Conservation (phyloP, 192 early-diverging fungal genomes). For the Gamsiella multidivaricata region DNA sequence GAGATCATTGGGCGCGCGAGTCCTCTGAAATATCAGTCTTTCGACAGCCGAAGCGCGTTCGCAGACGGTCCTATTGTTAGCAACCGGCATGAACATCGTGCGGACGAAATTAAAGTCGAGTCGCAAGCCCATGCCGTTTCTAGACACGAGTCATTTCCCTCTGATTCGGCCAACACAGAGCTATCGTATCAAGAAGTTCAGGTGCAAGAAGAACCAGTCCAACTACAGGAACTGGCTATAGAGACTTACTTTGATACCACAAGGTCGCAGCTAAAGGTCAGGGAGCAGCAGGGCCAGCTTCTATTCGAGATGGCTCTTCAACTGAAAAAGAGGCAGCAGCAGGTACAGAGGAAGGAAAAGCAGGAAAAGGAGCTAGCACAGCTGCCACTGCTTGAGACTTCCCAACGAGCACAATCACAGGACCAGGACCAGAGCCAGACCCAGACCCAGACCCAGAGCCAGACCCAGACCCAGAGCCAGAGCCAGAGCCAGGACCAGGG, state of each 20-base stretch:
- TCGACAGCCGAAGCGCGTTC: neutral
- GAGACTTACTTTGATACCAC: conserved; percentile 52
- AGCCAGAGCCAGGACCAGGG: neutral
- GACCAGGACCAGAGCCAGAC: too few relatives aligned
- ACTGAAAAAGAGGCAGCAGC: conserved; percentile 27
- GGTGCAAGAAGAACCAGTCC: conserved; percentile 2
- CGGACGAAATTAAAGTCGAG: conserved; percentile 7
- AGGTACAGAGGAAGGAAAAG: neutral
- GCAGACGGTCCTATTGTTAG: neutral
- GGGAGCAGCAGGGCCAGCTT: conserved; percentile 25
- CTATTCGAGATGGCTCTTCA: conserved; percentile 29
- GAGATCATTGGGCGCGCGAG: too few relatives aligned
- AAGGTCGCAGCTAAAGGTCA: conserved; percentile 38
- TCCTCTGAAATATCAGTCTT: neutral
- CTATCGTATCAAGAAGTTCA: conserved; percentile 15
- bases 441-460: too few relatives aligned
- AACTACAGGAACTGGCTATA: conserved; percentile 30
- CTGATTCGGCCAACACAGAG: conserved; percentile 21
- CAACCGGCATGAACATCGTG: neutral
- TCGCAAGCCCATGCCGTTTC: neutral
- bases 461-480: too few relatives aligned
- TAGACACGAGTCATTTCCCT: conserved; percentile 8
- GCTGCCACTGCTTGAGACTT: too few relatives aligned
- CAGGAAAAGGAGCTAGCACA: neutral
- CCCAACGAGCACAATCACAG: too few relatives aligned